Evolutionary conservation across 2,329 filamentous ascomycete genomes (phyloP).

Genomic region (Xylariaceae sp.): DNA sequence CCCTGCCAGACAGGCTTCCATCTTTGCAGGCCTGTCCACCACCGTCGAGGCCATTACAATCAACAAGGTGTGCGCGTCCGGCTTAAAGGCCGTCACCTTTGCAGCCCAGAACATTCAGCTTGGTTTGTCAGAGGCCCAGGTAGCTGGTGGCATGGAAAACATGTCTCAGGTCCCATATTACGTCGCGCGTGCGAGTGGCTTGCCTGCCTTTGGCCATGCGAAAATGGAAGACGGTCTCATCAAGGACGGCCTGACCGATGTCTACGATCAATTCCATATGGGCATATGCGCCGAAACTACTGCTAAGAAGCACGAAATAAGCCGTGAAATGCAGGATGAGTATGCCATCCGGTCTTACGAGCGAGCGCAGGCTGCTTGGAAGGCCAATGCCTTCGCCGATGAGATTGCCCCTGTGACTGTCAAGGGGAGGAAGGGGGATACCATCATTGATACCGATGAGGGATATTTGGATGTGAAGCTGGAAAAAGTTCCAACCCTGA

Average conservation of each 20-base stretch:
- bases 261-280: conserved; percentile 97
- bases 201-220: conserved; percentile 82
- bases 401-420: conserved; percentile 88
- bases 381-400: conserved; percentile 74
- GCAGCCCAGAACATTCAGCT: conserved; percentile 94
- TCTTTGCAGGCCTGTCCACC: conserved; percentile 81
- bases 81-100: conserved; percentile 84
- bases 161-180: conserved; percentile 96
- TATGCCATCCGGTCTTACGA: conserved; percentile 89
- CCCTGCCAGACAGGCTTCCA: conserved; percentile 83
- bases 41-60: conserved; percentile 84
- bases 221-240: conserved; percentile 88
- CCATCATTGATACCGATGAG: conserved; percentile 76
- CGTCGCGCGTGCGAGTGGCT: conserved; percentile 71
- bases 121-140: conserved; percentile 79
- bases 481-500: conserved; percentile 80
- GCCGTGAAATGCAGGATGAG: conserved; percentile 81
- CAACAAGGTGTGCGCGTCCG: conserved; percentile 97
- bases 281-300: conserved; percentile 94
- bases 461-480: conserved; percentile 82
- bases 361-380: conserved; percentile 87
- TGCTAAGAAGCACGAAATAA: conserved; percentile 78
- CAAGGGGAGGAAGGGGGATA: conserved; percentile 77
- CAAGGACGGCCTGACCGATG: conserved; percentile 92
- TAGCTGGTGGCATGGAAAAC: conserved; percentile 97